A percentile compares a stretch with the other conserved stretches of the same genome.
Conservation (phyloP, 2,329 filamentous ascomycete species). For the Aspergillus ustus region DNA sequence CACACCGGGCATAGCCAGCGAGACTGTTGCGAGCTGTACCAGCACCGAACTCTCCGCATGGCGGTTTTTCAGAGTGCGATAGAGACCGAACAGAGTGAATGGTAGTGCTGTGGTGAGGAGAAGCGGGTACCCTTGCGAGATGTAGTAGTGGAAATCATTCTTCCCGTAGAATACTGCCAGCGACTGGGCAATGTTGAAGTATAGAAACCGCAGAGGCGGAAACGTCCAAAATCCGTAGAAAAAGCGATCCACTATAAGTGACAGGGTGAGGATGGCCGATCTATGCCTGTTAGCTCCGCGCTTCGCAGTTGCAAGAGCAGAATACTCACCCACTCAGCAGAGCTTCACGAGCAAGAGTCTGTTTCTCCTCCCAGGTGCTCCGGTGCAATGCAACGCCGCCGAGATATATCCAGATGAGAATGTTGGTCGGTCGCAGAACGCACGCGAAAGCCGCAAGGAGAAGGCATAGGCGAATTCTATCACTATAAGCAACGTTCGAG, state of each 20-base stretch:
- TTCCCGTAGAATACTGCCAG: constrained; percentile 90
- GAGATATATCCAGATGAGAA: constrained; percentile 79
- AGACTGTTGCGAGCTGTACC: constrained; percentile 61
- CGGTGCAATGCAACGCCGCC: constrained; percentile 58
- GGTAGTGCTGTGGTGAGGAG: constrained; percentile 83
- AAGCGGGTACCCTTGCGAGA: constrained; percentile 86
- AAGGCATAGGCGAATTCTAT: constrained; percentile 67
- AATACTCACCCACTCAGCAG: constrained; percentile 59
- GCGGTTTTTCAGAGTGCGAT: constrained; percentile 50
- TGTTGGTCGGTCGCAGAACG: constrained; percentile 85
- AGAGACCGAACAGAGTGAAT: constrained; percentile 71
- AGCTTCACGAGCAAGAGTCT: constrained; percentile 66
- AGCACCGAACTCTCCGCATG: constrained; percentile 45
- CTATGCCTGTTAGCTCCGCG: constrained; percentile 22
- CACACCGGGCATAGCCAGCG: constrained; percentile 62
- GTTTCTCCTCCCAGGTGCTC: constrained; percentile 48
- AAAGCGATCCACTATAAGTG: constrained; percentile 69
- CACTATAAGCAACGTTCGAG: background rate
- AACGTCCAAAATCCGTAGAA: constrained; percentile 90
- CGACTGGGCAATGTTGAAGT: constrained; percentile 87
- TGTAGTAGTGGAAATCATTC: constrained; percentile 91
- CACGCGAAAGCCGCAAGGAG: constrained; percentile 79
- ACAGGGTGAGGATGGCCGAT: constrained; percentile 64
- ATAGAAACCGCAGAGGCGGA: constrained; percentile 81
- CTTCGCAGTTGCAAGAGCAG: background rate